Conservation (phyloP, 2,329 filamentous ascomycete genomes). For the Aspergillus hortae region DNA sequence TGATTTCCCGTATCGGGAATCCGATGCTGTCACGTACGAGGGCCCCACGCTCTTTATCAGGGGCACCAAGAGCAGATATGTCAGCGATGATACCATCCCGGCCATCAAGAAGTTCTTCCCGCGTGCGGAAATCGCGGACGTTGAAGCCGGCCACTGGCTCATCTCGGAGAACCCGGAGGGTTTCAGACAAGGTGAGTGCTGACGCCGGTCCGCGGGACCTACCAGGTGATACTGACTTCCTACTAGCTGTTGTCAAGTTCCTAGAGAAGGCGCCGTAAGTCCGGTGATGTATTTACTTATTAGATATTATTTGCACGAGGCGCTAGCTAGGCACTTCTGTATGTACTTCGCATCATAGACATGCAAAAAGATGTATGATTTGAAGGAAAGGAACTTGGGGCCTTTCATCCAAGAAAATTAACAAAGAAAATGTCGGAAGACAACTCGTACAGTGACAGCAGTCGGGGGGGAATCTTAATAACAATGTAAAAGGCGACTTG, state of each 20-base stretch:
- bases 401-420: too few species aligned
- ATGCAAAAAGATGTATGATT: too few species aligned
- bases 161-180: conserved; percentile 44
- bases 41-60: conserved; percentile 76
- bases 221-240: neutral
- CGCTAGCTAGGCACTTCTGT: too few species aligned
- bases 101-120: conserved; percentile 42
- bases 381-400: too few species aligned
- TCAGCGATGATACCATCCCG: conserved; percentile 37
- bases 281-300: too few species aligned
- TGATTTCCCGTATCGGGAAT: conserved; percentile 81
- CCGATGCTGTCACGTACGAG: conserved; percentile 64
- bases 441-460: too few species aligned
- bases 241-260: conserved; percentile 33
- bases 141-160: conserved; percentile 44
- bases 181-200: conserved; percentile 35
- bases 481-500: too few species aligned
- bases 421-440: too few species aligned
- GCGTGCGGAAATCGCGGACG: conserved; percentile 35
- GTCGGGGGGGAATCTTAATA: too few species aligned
- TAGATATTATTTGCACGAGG: too few species aligned
- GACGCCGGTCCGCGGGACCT: conserved; percentile 3
- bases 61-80: conserved; percentile 39
- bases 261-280: conserved; percentile 21
- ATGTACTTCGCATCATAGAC: too few species aligned